Percentiles rank a stretch among this genome's conserved stretches.
Conservation (phyloP, 257 asterid genomes). For the Nicotiana sylvestris region DNA sequence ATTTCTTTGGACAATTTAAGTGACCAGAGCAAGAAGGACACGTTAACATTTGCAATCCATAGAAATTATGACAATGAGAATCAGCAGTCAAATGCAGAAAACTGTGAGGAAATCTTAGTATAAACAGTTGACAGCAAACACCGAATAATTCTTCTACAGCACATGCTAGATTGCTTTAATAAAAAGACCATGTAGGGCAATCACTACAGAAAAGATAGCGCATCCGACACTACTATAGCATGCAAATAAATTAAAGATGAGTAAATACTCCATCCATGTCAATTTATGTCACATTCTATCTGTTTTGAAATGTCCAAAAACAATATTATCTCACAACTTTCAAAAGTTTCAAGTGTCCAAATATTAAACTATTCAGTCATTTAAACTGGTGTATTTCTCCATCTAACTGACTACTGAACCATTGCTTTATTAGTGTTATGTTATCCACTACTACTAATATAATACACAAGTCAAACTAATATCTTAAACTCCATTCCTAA, state of each 20-base stretch:
- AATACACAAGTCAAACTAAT: slow-evolving; percentile 5
- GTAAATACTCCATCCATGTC: not conserved
- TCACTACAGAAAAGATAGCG: not conserved
- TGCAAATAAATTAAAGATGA: not conserved
- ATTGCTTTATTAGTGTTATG: not conserved
- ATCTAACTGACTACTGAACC: not conserved
- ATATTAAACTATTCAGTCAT: not conserved
- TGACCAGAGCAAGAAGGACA: not conserved
- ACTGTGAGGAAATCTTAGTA: slow-evolving; percentile 2
- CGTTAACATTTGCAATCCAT: not conserved
- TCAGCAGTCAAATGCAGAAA: slow-evolving; percentile 5
- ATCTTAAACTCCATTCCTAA: not conserved
- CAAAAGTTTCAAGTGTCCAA: not conserved
- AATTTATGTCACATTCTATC: not conserved
- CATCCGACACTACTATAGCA: not conserved
- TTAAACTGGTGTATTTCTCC: not conserved
- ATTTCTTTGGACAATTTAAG: not conserved
- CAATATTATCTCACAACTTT: not conserved
- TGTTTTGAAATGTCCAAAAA: slow-evolving; percentile 3
- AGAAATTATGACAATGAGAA: not conserved
- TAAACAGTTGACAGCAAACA: not conserved
- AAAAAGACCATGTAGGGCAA: not conserved
- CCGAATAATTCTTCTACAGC: not conserved
- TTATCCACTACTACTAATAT: not conserved
- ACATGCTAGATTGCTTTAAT: not conserved